Percentiles rank a stretch among this genome's conserved stretches.
phyloP scores from a whole-genome alignment of 1,139 yeast species.

The Wickerhamiella pararugosa region DNA sequence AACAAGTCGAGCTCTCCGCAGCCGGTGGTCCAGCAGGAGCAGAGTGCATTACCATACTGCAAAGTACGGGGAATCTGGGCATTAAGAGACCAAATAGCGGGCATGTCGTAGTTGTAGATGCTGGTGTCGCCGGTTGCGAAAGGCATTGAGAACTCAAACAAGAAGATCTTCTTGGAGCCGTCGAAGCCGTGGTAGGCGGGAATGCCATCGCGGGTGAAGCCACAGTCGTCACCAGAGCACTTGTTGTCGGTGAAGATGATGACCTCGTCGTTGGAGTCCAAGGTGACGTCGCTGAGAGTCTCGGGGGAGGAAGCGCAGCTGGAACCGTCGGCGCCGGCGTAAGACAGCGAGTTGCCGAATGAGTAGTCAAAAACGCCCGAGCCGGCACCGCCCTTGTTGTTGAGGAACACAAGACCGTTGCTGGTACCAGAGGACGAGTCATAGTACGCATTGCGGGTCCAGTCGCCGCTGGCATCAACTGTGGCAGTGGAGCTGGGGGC shows the following conservation, averaged over 20 bases:
- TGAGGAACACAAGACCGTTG: conserved; percentile 66
- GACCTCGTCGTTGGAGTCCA: conserved; percentile 62
- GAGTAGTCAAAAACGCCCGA: conserved; percentile 75
- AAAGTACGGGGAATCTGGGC: conserved; percentile 89
- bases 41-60: conserved; percentile 63
- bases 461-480: conserved; percentile 28
- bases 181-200: conserved; percentile 86
- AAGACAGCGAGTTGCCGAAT: conserved; percentile 82
- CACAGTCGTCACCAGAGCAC: conserved; percentile 59
- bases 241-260: conserved; percentile 55
- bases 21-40: conserved; percentile 94
- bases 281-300: conserved; percentile 45
- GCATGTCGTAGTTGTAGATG: conserved; percentile 62
- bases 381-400: conserved; percentile 63
- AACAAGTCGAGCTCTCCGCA: conserved; percentile 94
- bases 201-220: conserved; percentile 68
- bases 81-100: conserved; percentile 90
- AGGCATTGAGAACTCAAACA: conserved; percentile 89
- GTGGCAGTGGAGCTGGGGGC: conserved; percentile 11
- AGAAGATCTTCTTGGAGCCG: conserved; percentile 60
- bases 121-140: conserved; percentile 26
- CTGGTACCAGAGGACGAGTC: conserved; percentile 40
- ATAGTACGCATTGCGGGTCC: conserved; percentile 68
- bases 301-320: conserved; percentile 48
- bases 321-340: conserved; percentile 58